Conservation (phyloP, 768 basidiomycete species). For the Dioszegia aurantiaca region DNA sequence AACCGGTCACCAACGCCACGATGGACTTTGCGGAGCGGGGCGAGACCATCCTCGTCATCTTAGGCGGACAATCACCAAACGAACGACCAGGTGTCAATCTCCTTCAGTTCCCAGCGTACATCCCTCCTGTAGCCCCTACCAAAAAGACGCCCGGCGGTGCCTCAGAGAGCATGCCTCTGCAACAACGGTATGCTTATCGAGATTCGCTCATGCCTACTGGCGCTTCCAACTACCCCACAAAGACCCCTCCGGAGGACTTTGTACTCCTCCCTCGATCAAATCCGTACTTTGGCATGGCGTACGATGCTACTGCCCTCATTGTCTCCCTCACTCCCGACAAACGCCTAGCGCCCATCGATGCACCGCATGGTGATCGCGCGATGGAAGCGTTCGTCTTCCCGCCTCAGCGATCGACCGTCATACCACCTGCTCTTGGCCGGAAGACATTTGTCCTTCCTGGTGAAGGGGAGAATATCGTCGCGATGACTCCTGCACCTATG, state of each 20-base stretch:
- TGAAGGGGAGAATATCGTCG: constrained; percentile 43
- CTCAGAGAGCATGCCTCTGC: constrained; percentile 51
- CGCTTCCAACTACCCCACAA: constrained; percentile 61
- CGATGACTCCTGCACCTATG: constrained; percentile 50
- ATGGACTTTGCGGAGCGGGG: constrained; percentile 58
- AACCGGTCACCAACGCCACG: constrained; percentile 46
- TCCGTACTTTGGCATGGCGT: constrained; percentile 67
- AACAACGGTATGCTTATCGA: constrained; percentile 64
- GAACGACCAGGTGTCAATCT: constrained; percentile 65
- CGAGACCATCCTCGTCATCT: constrained; percentile 68
- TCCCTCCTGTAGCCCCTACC: constrained; percentile 11
- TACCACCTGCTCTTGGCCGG: constrained; percentile 44
- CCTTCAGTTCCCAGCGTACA: constrained; percentile 62
- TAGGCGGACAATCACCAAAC: constrained; percentile 67
- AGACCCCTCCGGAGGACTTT: constrained; percentile 70
- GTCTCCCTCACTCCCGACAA: constrained; percentile 59
- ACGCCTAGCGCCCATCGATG: constrained; percentile 34
- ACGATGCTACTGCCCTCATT: constrained; percentile 69
- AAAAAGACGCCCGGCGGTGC: constrained; percentile 27
- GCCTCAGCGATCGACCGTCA: constrained; percentile 56
- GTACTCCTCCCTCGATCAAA: constrained; percentile 66
- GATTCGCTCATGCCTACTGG: constrained; percentile 56
- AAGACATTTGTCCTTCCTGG: constrained; percentile 47
- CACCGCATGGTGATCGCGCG: constrained; percentile 55
- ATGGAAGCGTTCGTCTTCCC: constrained; percentile 71